These are phyloP conservation scores for Larix sibirica DNA, from an alignment of 83 land plant species.

Conservation along the genomic window DNA sequence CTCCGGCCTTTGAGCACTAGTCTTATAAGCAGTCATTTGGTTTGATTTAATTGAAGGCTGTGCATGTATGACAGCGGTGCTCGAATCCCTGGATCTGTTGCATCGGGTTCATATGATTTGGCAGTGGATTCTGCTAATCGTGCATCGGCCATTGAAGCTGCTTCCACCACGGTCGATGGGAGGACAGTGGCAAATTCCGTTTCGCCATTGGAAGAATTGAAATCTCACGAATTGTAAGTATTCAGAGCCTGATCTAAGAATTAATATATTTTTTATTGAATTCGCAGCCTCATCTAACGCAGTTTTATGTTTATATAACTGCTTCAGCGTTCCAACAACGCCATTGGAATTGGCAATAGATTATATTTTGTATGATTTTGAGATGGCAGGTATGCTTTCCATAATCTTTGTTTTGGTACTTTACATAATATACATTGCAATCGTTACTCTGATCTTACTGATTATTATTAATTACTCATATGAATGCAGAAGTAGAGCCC, in stretches of 20 bases:
- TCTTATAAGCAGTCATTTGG: too few relatives aligned
- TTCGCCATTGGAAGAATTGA: too few relatives aligned
- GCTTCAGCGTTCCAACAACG: constrained; percentile 49
- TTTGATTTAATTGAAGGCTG: too few relatives aligned
- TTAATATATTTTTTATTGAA: too few relatives aligned
- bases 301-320: background rate
- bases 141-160: background rate
- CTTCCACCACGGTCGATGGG: background rate
- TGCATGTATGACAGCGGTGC: constrained; percentile 26
- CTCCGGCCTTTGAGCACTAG: too few relatives aligned
- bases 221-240: too few relatives aligned
- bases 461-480: background rate
- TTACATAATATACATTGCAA: too few relatives aligned
- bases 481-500: constrained; percentile 63
- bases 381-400: constrained; percentile 40
- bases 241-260: too few relatives aligned
- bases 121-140: constrained; percentile 31
- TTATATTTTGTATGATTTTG: constrained; percentile 64
- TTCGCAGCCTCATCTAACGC: constrained; percentile 12
- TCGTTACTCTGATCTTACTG: too few relatives aligned
- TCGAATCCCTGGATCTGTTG: constrained; percentile 42
- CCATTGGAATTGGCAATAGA: constrained; percentile 84
- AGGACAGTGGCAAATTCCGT: background rate
- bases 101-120: constrained; percentile 27
- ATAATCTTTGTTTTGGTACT: too few relatives aligned